Base-by-base conservation (phyloP, 805 yeast genomes). In the Tetrapisispora pingtungensis region DNA sequence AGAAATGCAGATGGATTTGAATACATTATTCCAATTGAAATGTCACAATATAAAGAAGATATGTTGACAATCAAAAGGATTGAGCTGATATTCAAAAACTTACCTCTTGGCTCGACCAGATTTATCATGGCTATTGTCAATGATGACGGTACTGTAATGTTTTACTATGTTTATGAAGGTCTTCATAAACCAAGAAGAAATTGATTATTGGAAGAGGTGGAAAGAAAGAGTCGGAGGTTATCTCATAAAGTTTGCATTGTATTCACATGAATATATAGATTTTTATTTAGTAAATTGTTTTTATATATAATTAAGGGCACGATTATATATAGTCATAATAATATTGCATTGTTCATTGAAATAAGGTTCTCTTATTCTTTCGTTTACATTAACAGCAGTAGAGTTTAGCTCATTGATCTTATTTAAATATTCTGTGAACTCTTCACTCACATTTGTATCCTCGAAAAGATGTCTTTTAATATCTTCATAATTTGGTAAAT, bases 121-220 rank as follows among this genome's bases (percentile, higher is more conserved):
- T 49, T 83, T 3, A 64, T 80, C 0, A 49, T 78, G 27, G 88
- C 76, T 0, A 65, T 82, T 7, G 71, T 75, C 2, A 78, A 75
- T 51, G 72, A 72, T 44, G 93, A 83, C 57, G 81, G 86, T 2
- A 79, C 88, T 0, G 70, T 80, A 17, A 81, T 81, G n/a, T 83
- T 78, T 52, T 82, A 83, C 58, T 74, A 75, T 57, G 68, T 80
- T 15, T 77, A 80, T 57, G 78, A 77, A 52, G 89, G 89, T 4
- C 61, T 81, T 10, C 76, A 71, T 30, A 77, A 77, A 57, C 89
- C 89, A 1, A 70, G 74, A 46, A 76, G 73, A 53, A 76, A 75
- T 49, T 77, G 52, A 20, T 32, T 12, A 22, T 20, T 24, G 13
- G 7, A 13, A 7, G 17, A 20, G n/a, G n/a, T n/a, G n/a, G n/a